These are phyloP conservation scores for Metschnikowia kunwiensis DNA, from an alignment of 805 yeast species.

Conservation along the genomic window DNA sequence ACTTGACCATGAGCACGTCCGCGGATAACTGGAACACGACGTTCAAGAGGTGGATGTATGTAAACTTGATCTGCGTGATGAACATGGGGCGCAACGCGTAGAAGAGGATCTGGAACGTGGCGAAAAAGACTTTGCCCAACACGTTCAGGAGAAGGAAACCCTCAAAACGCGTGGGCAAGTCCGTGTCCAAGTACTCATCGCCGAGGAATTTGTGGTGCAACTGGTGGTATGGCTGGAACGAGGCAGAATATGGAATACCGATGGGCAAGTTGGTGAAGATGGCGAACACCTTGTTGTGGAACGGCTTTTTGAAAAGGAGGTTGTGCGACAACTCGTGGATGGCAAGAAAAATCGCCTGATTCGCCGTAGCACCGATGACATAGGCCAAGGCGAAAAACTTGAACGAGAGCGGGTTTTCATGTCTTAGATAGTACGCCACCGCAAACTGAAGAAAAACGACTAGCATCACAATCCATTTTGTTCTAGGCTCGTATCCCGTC, in stretches of 20 bases:
- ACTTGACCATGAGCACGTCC: slow-evolving; percentile 54
- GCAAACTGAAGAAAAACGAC: slow-evolving; percentile 70
- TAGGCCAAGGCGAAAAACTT: slow-evolving; percentile 65
- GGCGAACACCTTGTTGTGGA: slow-evolving; percentile 73
- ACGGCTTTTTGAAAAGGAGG: slow-evolving; percentile 73
- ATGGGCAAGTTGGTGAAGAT: slow-evolving; percentile 80
- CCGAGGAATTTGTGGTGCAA: slow-evolving; percentile 90
- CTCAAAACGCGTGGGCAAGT: slow-evolving; percentile 78
- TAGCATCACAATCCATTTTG: slow-evolving; percentile 67
- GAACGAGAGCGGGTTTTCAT: slow-evolving; percentile 50
- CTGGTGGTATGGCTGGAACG: slow-evolving; percentile 86
- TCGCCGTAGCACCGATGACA: slow-evolving; percentile 79
- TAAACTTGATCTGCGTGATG: slow-evolving; percentile 69
- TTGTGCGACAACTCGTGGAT: slow-evolving; percentile 89
- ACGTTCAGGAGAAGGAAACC: slow-evolving; percentile 71
- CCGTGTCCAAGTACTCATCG: slow-evolving; percentile 80
- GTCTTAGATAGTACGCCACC: slow-evolving; percentile 58
- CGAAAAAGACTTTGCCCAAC: slow-evolving; percentile 86
- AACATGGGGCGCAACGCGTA: slow-evolving; percentile 91
- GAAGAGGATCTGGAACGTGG: slow-evolving; percentile 83
- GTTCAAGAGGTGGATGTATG: slow-evolving; percentile 71
- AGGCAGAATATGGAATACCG: slow-evolving; percentile 87
- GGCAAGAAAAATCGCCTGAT: slow-evolving; percentile 80
- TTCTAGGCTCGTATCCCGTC: slow-evolving; percentile 81
- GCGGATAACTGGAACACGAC: slow-evolving; percentile 55